A percentile compares a stretch with the other conserved stretches of the same genome.
phyloP scores from a whole-genome alignment of 768 basidiomycete genomes.

The Rhodotorula kratochvilovae region DNA sequence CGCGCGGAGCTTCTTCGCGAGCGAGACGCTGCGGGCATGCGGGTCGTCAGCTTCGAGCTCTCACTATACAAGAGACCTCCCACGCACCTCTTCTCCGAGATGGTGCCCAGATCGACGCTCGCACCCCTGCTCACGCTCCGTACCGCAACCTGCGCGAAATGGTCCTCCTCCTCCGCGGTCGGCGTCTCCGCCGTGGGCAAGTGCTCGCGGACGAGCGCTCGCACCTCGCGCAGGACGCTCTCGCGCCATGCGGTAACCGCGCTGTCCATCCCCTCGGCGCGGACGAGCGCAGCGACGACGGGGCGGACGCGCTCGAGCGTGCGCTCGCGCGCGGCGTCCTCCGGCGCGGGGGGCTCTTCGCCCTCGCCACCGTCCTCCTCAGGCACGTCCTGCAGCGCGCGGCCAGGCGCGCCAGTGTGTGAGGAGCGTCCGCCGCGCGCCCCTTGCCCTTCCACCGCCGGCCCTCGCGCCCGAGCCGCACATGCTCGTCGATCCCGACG shows the following conservation, averaged over 20 bases:
- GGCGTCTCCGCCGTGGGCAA: conserved; percentile 17
- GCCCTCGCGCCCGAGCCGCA: conserved; percentile 55
- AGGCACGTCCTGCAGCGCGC: not conserved
- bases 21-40: conserved; percentile 16
- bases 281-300: conserved; percentile 67
- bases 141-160: conserved; percentile 20
- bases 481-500: conserved; percentile 57
- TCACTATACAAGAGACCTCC: too few relatives aligned
- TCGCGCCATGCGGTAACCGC: conserved; percentile 47
- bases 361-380: not conserved
- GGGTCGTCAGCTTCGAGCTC: too few relatives aligned
- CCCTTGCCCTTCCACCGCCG: conserved; percentile 45
- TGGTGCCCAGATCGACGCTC: conserved; percentile 26
- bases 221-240: conserved; percentile 50
- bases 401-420: too few relatives aligned
- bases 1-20: conserved; percentile 33
- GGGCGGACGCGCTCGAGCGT: conserved; percentile 55
- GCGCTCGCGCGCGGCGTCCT: conserved; percentile 15
- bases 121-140: conserved; percentile 20
- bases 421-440: conserved; percentile 49
- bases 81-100: conserved; percentile 38
- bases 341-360: not conserved
- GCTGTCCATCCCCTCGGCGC: conserved; percentile 48
- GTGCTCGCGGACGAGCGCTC: conserved; percentile 43
- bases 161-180: conserved; percentile 30